Evolutionary conservation across 768 basidiomycete species (phyloP).

Genomic region (Termitomyces sp.): DNA sequence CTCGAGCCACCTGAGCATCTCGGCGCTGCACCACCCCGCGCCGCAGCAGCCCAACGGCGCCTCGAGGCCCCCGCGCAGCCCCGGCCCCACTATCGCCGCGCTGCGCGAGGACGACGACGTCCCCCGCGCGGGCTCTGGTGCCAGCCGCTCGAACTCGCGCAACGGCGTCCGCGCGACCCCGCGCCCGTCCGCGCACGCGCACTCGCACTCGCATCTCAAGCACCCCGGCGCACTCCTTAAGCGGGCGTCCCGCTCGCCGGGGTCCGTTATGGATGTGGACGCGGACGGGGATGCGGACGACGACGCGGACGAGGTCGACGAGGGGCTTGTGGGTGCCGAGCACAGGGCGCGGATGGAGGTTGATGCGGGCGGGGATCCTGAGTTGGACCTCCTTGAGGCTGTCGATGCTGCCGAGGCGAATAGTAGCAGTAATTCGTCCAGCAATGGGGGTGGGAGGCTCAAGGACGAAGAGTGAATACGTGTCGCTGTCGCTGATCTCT

Average conservation of each 20-base stretch:
- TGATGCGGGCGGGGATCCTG: slow-evolving; percentile 29
- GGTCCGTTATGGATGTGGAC: slow-evolving; percentile 19
- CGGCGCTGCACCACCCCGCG: slow-evolving; percentile 3
- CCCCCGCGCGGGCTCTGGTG: not conserved
- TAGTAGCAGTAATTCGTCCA: slow-evolving; percentile 24
- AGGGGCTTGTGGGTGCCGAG: slow-evolving; percentile 15
- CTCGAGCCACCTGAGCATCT: slow-evolving; percentile 3
- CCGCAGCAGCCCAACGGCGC: slow-evolving; percentile 1
- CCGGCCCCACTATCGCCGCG: slow-evolving; percentile 6
- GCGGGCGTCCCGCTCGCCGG: slow-evolving; percentile 6
- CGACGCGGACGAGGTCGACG: slow-evolving; percentile 33
- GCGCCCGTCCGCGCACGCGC: not conserved
- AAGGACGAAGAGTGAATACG: slow-evolving; percentile 16
- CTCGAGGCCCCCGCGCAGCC: slow-evolving; percentile 5
- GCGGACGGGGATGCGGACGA: slow-evolving; percentile 27
- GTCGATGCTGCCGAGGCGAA: slow-evolving; percentile 46
- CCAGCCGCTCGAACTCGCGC: slow-evolving; percentile 8
- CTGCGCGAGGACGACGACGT: not conserved
- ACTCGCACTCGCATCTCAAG: slow-evolving; percentile 7
- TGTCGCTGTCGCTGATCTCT: no score
- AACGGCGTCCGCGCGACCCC: slow-evolving; percentile 5
- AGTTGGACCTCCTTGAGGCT: slow-evolving; percentile 46
- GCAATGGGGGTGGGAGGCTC: slow-evolving; percentile 17
- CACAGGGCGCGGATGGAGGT: slow-evolving; percentile 4
- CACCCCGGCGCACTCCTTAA: slow-evolving; percentile 14